Conservation (phyloP, 2,329 filamentous ascomycete species). For the Mycogone perniciosa region DNA sequence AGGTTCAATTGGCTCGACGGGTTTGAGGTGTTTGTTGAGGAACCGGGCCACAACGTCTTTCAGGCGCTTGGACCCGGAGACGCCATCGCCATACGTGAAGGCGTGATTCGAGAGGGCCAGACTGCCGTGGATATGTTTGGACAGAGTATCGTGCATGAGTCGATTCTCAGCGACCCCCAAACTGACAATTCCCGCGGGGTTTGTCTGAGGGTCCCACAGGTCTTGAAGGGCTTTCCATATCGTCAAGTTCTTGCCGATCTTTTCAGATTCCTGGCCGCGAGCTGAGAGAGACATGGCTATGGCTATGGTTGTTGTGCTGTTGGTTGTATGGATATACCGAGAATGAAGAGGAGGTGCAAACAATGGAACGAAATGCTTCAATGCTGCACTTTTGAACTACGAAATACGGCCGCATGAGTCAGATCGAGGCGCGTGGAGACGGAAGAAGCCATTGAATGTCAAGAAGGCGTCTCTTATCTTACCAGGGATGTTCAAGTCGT, state of each 20-base stretch:
- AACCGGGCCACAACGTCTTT: conserved; percentile 27
- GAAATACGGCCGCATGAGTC: too few species aligned
- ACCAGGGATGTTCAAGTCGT: too few species aligned
- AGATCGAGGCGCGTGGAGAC: too few species aligned
- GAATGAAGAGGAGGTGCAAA: too few species aligned
- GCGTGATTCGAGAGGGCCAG: conserved; percentile 24
- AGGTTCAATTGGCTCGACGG: conserved; percentile 23
- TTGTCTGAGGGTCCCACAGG: conserved; percentile 34
- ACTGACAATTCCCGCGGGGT: conserved; percentile 40
- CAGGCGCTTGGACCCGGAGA: conserved; percentile 30
- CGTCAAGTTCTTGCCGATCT: background rate
- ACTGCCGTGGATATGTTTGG: conserved; percentile 35
- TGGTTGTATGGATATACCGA: too few species aligned
- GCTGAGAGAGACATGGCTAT: conserved; percentile 9
- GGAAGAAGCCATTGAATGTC: too few species aligned
- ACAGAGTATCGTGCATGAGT: conserved; percentile 42
- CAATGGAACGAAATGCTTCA: too few species aligned
- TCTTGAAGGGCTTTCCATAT: conserved; percentile 39
- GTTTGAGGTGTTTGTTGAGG: conserved; percentile 27
- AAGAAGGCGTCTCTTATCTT: too few species aligned
- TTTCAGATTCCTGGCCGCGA: conserved; percentile 4
- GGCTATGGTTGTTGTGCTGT: background rate
- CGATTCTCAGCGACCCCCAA: conserved; percentile 46
- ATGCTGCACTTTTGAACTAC: too few species aligned
- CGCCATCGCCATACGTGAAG: conserved; percentile 37